Evolutionary conservation across 371 early-diverging fungal species (phyloP), one percentile per base, ranked within the genome.

Genomic region (Saksenaea vasiformis): DNA sequence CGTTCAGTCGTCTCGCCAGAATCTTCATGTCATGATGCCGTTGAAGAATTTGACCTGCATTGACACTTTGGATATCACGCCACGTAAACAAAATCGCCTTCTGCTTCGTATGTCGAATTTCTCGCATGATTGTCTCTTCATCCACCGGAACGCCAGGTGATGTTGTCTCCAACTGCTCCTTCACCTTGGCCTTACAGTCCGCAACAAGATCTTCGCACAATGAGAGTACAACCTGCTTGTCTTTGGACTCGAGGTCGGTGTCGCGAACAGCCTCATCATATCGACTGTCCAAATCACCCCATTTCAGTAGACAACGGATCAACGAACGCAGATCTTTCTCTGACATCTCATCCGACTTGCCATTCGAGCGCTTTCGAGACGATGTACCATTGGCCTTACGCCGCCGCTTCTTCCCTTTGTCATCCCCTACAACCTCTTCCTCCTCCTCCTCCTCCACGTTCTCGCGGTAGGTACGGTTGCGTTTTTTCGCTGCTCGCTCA

Each of bases 281-380:
- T 17, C 95, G 90, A 22, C 78, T 67, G 22, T 87, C 88, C n/a
- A 91, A 71, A 61, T 89, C 86, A 27, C 97, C 97, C 70, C 88
- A 97, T 58, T 91, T 88, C 60, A 91, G 77, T 28, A 97, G 68
- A 0, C 89, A 87, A 36, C 92, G 89, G 41, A 88, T 80, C 56
- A 98, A 78, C 10, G 93, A 87, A 2, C 94, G 85, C 19, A 93
- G 69, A 47, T 96, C 95, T 68, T 93, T 92, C 39, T 91, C 91
- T 4, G 83, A 76, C 24, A 97, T 64, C 9, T 73, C 78, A 62
- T 80, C 74, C 0, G 77, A 64, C 31, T 77, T 78, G 22, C 63
- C 76, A 1, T 56, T 63, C 15, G 62, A 55, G 53, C 60, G 54
- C 26, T 62, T 60, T 36, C 56, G 54, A 26, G 51, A n/a, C 17